These are phyloP conservation scores for Penicillium coprophilum DNA, from an alignment of 495 filamentous ascomycete genomes.

Conservation along the genomic window DNA sequence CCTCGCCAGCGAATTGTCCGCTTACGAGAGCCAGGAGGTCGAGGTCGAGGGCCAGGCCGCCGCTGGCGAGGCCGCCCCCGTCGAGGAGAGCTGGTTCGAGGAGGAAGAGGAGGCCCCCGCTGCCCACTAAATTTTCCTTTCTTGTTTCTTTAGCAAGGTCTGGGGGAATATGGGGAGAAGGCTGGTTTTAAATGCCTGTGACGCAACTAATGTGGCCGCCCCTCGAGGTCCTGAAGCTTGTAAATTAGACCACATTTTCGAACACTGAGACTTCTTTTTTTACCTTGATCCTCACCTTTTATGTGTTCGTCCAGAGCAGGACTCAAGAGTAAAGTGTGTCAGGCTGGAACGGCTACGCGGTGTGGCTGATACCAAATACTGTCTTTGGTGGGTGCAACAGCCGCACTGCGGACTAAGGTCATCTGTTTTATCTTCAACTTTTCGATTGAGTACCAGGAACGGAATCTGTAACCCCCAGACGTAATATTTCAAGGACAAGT, in stretches of 20 bases:
- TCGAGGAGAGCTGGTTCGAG: conserved; percentile 72
- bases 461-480: neutral
- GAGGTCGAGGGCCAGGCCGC: conserved; percentile 86
- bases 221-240: conserved; percentile 41
- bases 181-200: conserved; percentile 24
- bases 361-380: neutral
- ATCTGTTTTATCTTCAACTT: neutral
- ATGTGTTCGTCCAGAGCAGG: neutral
- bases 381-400: neutral
- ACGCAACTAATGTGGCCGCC: conserved; percentile 29
- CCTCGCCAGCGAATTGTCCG: conserved; percentile 83
- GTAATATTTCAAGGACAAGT: neutral
- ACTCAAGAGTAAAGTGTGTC: neutral
- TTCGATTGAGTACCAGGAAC: neutral
- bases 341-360: neutral
- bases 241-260: conserved; percentile 49
- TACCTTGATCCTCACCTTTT: conserved; percentile 5
- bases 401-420: neutral
- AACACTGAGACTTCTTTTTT: conserved; percentile 36
- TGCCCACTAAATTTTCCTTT: conserved; percentile 42
- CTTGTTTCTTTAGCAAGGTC: conserved; percentile 32
- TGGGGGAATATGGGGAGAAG: conserved; percentile 34
- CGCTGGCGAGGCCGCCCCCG: conserved; percentile 54
- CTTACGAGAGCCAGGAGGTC: conserved; percentile 88
- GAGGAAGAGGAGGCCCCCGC: conserved; percentile 58